A percentile compares a stretch with the other conserved stretches of the same genome.
These are phyloP conservation scores for Diversispora epigaea DNA, from an alignment of 192 early-diverging fungal genomes.

Conservation along the genomic window DNA sequence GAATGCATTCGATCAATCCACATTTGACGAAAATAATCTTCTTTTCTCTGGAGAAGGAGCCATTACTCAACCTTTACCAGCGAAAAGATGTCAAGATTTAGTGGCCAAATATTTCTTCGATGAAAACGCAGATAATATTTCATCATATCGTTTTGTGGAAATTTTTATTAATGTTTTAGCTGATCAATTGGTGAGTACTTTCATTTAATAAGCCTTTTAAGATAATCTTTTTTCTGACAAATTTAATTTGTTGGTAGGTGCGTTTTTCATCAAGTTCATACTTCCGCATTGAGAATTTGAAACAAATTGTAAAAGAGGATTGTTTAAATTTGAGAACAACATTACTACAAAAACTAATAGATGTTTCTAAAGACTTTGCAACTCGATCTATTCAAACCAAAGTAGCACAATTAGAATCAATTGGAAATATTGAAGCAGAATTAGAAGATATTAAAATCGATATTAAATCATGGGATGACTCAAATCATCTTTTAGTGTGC, in stretches of 20 bases:
- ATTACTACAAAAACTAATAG: conserved; percentile 15
- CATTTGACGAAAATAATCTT: conserved; percentile 15
- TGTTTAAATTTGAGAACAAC: conserved; percentile 21
- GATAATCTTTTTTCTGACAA: too few relatives aligned
- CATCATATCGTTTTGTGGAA: conserved; percentile 30
- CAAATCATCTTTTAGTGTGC: conserved; percentile 32
- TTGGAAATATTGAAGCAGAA: neutral
- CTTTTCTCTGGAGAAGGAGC: neutral
- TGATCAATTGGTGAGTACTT: conserved; percentile 25
- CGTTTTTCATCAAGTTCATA: conserved; percentile 28
- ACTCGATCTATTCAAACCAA: conserved; percentile 8
- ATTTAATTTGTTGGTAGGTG: neutral
- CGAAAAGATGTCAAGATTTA: conserved; percentile 1
- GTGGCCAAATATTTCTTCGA: conserved; percentile 24
- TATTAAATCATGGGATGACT: conserved; percentile 26
- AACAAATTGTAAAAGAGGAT: neutral
- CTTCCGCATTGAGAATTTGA: conserved; percentile 27
- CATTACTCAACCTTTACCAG: neutral
- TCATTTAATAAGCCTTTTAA: too few relatives aligned
- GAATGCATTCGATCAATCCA: neutral
- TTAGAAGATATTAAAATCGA: neutral
- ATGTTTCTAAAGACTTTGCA: conserved; percentile 32
- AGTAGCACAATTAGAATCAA: conserved; percentile 6
- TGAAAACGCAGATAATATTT: conserved; percentile 4
- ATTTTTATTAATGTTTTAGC: conserved; percentile 35